phyloP scores from a whole-genome alignment of 129 eudicot genomes.

The sunflower (Helianthus annuus) region DNA sequence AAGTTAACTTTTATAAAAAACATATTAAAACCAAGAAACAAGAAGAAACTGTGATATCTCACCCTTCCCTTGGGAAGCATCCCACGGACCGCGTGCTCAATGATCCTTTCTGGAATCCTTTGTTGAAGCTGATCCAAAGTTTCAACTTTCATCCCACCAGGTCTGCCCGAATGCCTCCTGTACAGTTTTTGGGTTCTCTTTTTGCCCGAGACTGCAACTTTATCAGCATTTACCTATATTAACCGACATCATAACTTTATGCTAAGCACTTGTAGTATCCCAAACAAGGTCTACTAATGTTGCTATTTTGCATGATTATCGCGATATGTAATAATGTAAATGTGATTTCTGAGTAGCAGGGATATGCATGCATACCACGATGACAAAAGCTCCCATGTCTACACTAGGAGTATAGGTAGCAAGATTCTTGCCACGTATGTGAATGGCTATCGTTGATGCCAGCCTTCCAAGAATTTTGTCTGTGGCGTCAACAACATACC shows the following conservation, averaged over 20 bases:
- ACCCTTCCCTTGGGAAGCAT: slow-evolving; percentile 99
- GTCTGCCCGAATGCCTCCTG: slow-evolving; percentile 98
- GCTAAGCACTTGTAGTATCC: not conserved
- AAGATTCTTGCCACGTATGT: slow-evolving; percentile 90
- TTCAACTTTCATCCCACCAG: slow-evolving; percentile 97
- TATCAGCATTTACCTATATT: slow-evolving; percentile 87
- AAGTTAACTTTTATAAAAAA: slow-evolving; percentile 16
- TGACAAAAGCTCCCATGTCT: slow-evolving; percentile 97
- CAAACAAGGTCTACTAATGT: not conserved
- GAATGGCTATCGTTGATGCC: slow-evolving; percentile 79
- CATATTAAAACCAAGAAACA: not conserved
- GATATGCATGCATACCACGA: slow-evolving; percentile 59
- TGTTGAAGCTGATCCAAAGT: slow-evolving; percentile 93
- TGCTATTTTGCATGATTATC: slow-evolving; percentile 10
- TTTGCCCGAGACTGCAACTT: slow-evolving; percentile 90
- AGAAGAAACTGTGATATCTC: slow-evolving; percentile 20
- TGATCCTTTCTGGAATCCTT: slow-evolving; percentile 83
- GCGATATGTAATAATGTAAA: not conserved
- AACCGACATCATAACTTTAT: slow-evolving; percentile 15
- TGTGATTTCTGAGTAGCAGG: not conserved
- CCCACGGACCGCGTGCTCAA: slow-evolving; percentile 97
- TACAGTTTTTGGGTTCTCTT: slow-evolving; percentile 82
- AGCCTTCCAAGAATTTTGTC: slow-evolving; percentile 89
- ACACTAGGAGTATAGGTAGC: slow-evolving; percentile 85
- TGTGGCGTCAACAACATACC: slow-evolving; percentile 96